Base-by-base conservation (phyloP, 75 land plant species). In the Cunninghamia lanceolata region DNA sequence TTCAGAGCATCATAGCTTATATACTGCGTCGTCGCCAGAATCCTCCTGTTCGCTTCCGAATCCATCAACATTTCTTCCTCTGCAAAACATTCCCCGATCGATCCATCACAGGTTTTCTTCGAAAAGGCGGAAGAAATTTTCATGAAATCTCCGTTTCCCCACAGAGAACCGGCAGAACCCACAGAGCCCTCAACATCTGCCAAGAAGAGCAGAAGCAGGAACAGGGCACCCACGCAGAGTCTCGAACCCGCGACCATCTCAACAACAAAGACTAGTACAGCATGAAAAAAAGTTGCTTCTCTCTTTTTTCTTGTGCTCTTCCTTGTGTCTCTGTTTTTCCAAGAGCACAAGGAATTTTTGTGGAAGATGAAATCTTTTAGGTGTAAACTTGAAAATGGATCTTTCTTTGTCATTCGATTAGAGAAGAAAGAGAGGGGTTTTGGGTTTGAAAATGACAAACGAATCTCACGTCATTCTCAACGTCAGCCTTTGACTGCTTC, bases 1-100 rank as follows among this genome's bases (percentile, higher is more conserved):
- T 66, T 47, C 83, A 94, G 84, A 9, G 92, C 91, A 4, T 38
- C 85, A 46, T 94, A 94, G 88, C 94, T 91, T 13, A 93, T 91
- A 82, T 91, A 90, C n/a, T 8, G 42, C 0, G 36, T 46, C 0
- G 87, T 82, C 54, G 86, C 85, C 83, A 91, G 79, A 21, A 86
- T 87, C 40, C 90, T 83, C 82, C 90, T 79, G 87, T 50, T 92
- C 54, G 50, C 78, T 71, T 90, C 93, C 32, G 88, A 86, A 17
- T 83, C 91, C 68, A 82, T 83, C 84, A 56, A 8, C 88, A 90
- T 59, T 34, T 76, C 86, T 39, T 86, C 86, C 82, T 89, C 92
- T 4, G 28, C 68, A 46, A 86, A 28, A 85, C 88, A 86, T 80
- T 89, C 90, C 0, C 80, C 89, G 7, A 88, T 80, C 54, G 86